phyloP scores from a whole-genome alignment of 2,329 filamentous ascomycete species.

The Chaetomium globosum region DNA sequence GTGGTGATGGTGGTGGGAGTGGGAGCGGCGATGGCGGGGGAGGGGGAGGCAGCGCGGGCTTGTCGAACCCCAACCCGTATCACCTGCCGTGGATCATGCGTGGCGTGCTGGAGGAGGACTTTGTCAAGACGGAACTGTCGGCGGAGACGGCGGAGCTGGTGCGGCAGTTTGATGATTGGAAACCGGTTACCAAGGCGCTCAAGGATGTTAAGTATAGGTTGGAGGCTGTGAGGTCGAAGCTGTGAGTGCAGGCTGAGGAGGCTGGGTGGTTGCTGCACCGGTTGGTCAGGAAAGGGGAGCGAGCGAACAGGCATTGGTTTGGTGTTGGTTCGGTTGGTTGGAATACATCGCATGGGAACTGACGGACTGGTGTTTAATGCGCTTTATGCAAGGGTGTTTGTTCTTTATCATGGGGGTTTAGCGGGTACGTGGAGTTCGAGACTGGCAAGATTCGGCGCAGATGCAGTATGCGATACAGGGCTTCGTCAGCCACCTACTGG shows the following conservation, averaged over 20 bases:
- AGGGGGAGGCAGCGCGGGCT: slow-evolving; percentile 5
- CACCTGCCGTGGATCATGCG: slow-evolving; percentile 95
- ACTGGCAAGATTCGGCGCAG: background rate
- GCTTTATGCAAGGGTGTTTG: background rate
- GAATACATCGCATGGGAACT: slow-evolving; percentile 1
- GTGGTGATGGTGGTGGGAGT: background rate
- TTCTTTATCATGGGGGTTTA: background rate
- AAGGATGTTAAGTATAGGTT: slow-evolving; percentile 96
- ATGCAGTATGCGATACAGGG: background rate
- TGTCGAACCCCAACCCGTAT: slow-evolving; percentile 74
- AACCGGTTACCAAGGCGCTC: slow-evolving; percentile 81
- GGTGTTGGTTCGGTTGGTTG: slow-evolving; percentile 6
- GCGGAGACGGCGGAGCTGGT: slow-evolving; percentile 78
- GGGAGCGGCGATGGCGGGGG: background rate
- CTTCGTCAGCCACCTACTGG: background rate
- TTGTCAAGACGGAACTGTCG: slow-evolving; percentile 79
- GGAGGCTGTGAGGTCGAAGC: slow-evolving; percentile 85
- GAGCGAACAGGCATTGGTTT: slow-evolving; percentile 6
- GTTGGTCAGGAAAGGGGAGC: background rate
- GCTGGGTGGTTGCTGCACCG: no score
- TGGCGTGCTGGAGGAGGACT: slow-evolving; percentile 86
- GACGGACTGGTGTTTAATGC: background rate
- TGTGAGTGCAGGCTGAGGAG: slow-evolving; percentile 46
- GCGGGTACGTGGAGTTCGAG: background rate
- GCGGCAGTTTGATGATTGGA: slow-evolving; percentile 92